Conservation (phyloP, 2,329 filamentous ascomycete genomes). For the Pseudogymnoascus sp. region DNA sequence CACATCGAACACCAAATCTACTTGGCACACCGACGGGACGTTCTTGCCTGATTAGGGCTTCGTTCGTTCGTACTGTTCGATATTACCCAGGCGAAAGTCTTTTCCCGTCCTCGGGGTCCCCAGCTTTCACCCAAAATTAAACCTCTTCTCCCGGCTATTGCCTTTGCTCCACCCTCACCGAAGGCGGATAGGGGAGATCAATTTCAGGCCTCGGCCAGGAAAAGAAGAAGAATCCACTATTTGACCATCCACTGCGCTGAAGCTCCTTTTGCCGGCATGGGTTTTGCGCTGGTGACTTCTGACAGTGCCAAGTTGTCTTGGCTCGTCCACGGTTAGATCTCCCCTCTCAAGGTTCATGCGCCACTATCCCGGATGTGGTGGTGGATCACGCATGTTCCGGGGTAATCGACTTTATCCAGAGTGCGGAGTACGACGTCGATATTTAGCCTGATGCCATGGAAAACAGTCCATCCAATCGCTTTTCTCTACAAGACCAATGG, state of each 20-base stretch:
- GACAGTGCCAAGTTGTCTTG: not conserved
- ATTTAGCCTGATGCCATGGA: not conserved
- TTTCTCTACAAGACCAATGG: not conserved
- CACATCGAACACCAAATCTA: not conserved
- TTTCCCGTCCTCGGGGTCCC: not conserved
- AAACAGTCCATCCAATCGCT: not conserved
- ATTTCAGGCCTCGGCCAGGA: not conserved
- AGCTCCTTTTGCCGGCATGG: not conserved
- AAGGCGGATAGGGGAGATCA: not conserved
- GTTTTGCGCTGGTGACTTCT: not conserved
- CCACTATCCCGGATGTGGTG: not conserved
- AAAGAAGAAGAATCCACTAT: not conserved
- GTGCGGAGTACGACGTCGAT: not conserved
- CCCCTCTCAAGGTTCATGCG: not conserved
- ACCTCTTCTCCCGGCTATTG: not conserved
- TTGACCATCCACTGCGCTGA: not conserved
- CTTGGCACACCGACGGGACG: not conserved
- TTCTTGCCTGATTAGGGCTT: not conserved
- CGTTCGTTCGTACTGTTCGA: not conserved
- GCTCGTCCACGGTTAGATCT: not conserved
- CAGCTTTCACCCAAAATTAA: not conserved
- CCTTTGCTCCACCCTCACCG: not conserved
- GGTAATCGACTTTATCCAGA: not conserved
- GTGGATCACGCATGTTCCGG: not conserved
- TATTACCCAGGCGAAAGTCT: not conserved